Evolutionary conservation across 192 early-diverging fungal species (phyloP), one percentile per base, ranked within the genome.

Genomic region (Linnemannia elongata): DNA sequence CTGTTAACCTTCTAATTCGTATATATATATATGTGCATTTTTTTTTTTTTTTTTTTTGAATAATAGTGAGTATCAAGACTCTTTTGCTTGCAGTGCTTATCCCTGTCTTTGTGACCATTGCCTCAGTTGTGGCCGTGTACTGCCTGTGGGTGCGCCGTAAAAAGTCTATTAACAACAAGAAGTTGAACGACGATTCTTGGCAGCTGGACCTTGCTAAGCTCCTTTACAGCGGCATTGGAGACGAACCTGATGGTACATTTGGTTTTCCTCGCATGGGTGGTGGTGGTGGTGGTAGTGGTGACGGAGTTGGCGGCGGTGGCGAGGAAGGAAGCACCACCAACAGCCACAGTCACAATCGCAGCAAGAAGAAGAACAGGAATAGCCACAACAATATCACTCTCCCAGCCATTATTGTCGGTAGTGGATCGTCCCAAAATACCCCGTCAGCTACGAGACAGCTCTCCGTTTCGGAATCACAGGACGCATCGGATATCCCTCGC

Each of bases 151-250:
- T 79, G 45, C 47, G 54, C 20, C 69, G 79, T 6, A 87, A 87
- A 55, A 49, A 66, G 10, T 74, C 47, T 39, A 69, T 78, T 57
- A 68, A 77, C 12, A 39, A 18, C 9, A 87, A 78, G 72, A 85
- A 75, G 70, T 8, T 87, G 30, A 87, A 87, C 36, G 85, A 87
- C n/a, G 85, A 87, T 30, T 87, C 85, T 10, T 87, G 85, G 85
- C 85, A 87, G 54, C 36, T 87, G n/a, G 85, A 87, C 33, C 85
- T 87, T 35, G 24, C 72, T 7, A 87, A 81, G 41, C 45, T 87
- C 0, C 76, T 87, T 8, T 74, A 81, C 44, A 80, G 71, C 45
- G 79, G 76, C 33, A 78, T 78, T 57, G 72, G 85, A 10, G 85
- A 80, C 1, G 85, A 81, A 24, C 38, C 79, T 13, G 80, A 77